phyloP scores from a whole-genome alignment of 179 eudicot species.

The Beta macrorhiza region DNA sequence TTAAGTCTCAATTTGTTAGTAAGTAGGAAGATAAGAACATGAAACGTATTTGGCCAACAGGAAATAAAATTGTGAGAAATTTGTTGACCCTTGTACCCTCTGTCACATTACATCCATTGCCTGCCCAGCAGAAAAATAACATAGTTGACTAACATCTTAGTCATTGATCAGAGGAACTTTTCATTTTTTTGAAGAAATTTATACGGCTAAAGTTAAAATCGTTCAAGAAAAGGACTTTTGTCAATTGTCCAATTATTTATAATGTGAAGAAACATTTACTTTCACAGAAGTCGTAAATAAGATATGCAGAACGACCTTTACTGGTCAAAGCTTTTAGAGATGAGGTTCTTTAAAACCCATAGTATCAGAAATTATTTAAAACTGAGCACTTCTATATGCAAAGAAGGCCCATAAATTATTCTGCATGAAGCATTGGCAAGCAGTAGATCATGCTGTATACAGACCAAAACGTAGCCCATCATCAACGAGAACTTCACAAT shows the following conservation, averaged over 20 bases:
- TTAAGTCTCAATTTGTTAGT: not conserved
- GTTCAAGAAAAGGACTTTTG: too few relatives aligned
- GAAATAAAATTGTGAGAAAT: too few relatives aligned
- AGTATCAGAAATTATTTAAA: not conserved
- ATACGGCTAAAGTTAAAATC: not conserved
- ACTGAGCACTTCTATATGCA: not conserved
- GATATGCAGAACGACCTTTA: not conserved
- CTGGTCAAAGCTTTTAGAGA: not conserved
- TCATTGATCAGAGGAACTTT: not conserved
- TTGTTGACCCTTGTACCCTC: too few relatives aligned
- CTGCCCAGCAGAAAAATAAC: too few relatives aligned
- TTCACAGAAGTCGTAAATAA: too few relatives aligned
- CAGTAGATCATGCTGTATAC: not conserved
- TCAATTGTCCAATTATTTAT: too few relatives aligned
- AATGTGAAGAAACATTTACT: too few relatives aligned
- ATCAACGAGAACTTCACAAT: not conserved
- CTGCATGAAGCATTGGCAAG: not conserved
- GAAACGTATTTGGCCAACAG: not conserved
- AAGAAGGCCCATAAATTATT: not conserved
- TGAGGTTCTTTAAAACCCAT: not conserved
- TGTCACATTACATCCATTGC: too few relatives aligned
- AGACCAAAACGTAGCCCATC: not conserved
- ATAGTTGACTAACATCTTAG: too few relatives aligned
- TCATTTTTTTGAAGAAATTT: not conserved
- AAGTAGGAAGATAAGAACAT: too few relatives aligned